Evolutionary conservation across 2,329 filamentous ascomycete species (phyloP), one percentile per base, ranked within the genome.

Genomic region (Aspergillus sp.): DNA sequence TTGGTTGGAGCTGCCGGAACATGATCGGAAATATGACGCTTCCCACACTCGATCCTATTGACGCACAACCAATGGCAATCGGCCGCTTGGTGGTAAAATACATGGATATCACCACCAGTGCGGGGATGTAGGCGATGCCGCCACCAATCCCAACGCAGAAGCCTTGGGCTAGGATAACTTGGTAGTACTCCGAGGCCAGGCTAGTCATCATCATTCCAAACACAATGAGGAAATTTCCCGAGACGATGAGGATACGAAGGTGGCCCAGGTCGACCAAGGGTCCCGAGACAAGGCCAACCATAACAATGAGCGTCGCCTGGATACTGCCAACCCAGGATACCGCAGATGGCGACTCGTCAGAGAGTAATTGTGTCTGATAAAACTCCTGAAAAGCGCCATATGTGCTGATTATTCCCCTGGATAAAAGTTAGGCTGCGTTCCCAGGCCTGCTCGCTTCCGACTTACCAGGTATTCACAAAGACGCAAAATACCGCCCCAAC

Each of bases 21-120:
- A 82, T 77, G 2, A 83, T 73, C 0, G 86, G 85, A 65, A 85
- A 88, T 5, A 87, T 76, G 20, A 87, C 77, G 0, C 85, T 85
- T 0, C 86, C 86, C 0, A 82, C 80, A 0, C 79, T 80, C 15
- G 82, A 83, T 3, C 86, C 86, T 0, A 81, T 80, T 0, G 84
- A 83, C 1, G 80, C 79, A 8, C 83, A 76, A 0, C 83, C 83
- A 22, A 87, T 78, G 1, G 85, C 86, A 1, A 86, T 73, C 0
- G 79, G 80, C 2, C 81, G 77, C 40, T 81, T 82, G 2, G 70
- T 79, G 2, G 75, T 77, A 49, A 73, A 72, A 44, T 64, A 58
- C 2, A 66, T 67, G 3, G 70, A 72, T 2, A 73, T 65, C 6
- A 72, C 65, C 3, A 70, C 65, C 9, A 73, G 57, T 0, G 70